Evolutionary conservation across 2,329 filamentous ascomycete genomes (phyloP).

Genomic region (Xylaria sp.): DNA sequence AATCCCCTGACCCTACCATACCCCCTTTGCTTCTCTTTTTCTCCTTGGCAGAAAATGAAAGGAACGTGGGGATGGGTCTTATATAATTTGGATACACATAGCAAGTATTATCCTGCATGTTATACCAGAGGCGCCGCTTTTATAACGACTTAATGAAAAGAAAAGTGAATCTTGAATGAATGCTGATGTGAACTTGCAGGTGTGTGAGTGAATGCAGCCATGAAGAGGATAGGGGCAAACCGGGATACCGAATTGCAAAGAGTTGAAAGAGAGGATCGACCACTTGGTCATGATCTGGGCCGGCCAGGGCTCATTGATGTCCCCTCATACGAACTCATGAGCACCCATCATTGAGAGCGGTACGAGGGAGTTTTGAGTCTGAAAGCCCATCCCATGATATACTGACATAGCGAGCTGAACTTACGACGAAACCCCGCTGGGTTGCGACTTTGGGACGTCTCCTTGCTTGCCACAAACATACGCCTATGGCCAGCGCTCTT

Average conservation of each 20-base stretch:
- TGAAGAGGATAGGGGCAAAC: background rate
- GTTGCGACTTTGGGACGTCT: no score
- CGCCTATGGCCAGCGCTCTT: no score
- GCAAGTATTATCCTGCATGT: background rate
- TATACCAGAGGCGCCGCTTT: conserved; percentile 1
- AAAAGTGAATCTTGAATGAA: background rate
- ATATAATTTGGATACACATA: conserved; percentile 7
- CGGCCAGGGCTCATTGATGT: no score
- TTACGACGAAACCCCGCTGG: background rate
- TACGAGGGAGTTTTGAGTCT: no score
- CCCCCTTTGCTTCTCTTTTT: conserved; percentile 10
- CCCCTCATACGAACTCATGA: no score
- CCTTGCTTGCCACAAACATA: no score
- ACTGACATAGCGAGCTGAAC: background rate
- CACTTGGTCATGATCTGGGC: background rate
- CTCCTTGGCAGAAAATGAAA: background rate
- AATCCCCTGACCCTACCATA: conserved; percentile 10
- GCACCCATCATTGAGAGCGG: no score
- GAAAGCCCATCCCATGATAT: background rate
- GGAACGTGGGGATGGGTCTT: background rate
- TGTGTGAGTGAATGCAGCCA: background rate
- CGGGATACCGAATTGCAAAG: background rate
- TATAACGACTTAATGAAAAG: conserved; percentile 5
- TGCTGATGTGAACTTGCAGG: background rate
- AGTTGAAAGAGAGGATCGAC: background rate